Percentiles rank a stretch among this genome's conserved stretches.
phyloP scores from a whole-genome alignment of 2,329 filamentous ascomycete genomes.

The Colletotrichum gigasporum region DNA sequence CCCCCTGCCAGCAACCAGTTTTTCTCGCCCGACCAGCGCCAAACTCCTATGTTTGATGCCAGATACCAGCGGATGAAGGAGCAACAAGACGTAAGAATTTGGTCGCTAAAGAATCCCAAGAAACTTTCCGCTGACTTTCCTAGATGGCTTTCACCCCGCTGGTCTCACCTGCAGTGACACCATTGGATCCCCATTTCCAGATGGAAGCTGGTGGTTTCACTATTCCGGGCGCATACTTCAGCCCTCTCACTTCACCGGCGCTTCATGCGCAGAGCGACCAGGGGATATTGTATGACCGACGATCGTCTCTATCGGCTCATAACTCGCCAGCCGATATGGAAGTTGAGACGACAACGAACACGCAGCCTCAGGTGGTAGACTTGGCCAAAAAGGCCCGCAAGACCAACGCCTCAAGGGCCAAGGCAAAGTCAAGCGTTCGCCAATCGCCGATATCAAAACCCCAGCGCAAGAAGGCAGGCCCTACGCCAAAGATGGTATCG shows the following conservation, averaged over 20 bases:
- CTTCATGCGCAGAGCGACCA: conserved; percentile 75
- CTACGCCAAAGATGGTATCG: conserved; percentile 65
- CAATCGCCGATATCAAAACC: conserved; percentile 80
- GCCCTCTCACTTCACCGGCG: conserved; percentile 82
- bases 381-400: conserved; percentile 62
- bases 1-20: conserved; percentile 67
- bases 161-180: conserved; percentile 85
- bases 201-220: conserved; percentile 66
- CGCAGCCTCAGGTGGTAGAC: conserved; percentile 55
- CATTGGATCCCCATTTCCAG: conserved; percentile 76
- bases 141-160: conserved; percentile 83
- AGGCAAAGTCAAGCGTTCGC: conserved; percentile 64
- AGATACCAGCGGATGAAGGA: conserved; percentile 74
- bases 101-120: not conserved
- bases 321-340: conserved; percentile 69
- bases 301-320: conserved; percentile 51
- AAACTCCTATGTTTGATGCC: conserved; percentile 70
- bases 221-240: conserved; percentile 80
- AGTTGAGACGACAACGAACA: conserved; percentile 51
- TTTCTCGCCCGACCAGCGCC: conserved; percentile 66
- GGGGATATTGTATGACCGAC: conserved; percentile 54
- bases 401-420: conserved; percentile 61
- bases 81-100: conserved; percentile 68
- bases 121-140: conserved; percentile 38
- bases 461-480: conserved; percentile 61